phyloP scores from a whole-genome alignment of 192 early-diverging fungal species.

The Gryganskiella cystojenkinii region DNA sequence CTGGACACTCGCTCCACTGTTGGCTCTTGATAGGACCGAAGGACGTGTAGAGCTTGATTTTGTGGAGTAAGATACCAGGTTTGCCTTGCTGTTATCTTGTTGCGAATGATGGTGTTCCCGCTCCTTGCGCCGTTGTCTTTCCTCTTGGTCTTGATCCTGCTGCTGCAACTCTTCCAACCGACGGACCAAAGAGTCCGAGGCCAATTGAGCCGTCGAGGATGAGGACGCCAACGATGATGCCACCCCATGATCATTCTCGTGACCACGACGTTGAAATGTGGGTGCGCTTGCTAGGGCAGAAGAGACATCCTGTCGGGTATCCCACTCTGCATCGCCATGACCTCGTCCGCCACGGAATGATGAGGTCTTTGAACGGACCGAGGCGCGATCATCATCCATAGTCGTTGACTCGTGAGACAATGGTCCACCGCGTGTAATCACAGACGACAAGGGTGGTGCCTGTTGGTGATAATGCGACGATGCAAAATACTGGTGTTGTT shows the following conservation, averaged over 20 bases:
- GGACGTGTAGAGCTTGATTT: slow-evolving; percentile 12
- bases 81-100: not conserved
- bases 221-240: slow-evolving; percentile 1
- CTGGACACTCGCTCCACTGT: slow-evolving; percentile 44
- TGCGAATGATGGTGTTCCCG: slow-evolving; percentile 11
- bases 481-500: slow-evolving; percentile 47
- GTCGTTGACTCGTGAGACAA: slow-evolving; percentile 1
- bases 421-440: not conserved
- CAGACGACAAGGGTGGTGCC: not conserved
- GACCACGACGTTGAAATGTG: not conserved
- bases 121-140: slow-evolving; percentile 22
- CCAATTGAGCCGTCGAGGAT: slow-evolving; percentile 11
- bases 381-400: slow-evolving; percentile 29
- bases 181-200: slow-evolving; percentile 42
- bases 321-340: not conserved
- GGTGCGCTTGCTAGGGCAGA: slow-evolving; percentile 9
- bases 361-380: slow-evolving; percentile 34
- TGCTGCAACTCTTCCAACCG: slow-evolving; percentile 42
- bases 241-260: not conserved
- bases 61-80: not conserved
- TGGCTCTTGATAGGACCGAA: slow-evolving; percentile 24
- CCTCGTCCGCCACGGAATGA: slow-evolving; percentile 6
- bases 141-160: slow-evolving; percentile 38
- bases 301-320: slow-evolving; percentile 4
- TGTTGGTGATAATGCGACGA: slow-evolving; percentile 17